Conservation (phyloP, 306 rosid genomes). For the Psophocarpus tetragonolobus region DNA sequence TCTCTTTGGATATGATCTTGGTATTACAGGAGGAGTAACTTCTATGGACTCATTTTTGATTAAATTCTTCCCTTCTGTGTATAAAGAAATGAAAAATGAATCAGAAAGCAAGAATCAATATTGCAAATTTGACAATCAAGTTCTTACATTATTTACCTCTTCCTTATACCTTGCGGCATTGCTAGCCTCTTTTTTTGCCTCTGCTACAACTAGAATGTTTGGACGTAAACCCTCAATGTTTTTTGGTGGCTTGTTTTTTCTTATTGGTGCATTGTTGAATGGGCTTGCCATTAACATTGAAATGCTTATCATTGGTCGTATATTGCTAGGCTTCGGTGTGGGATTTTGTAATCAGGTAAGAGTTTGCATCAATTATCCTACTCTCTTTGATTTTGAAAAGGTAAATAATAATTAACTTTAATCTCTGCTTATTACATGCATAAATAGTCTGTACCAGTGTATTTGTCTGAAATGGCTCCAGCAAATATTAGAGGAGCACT, state of each 20-base stretch:
- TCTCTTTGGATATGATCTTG: constrained; percentile 43
- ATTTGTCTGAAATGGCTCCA: constrained; percentile 42
- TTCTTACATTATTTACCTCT: constrained; percentile 43
- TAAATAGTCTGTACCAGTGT: constrained; percentile 36
- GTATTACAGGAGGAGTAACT: constrained; percentile 37
- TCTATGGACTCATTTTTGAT: constrained; percentile 39
- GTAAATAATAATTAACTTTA: not conserved
- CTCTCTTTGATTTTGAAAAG: not conserved
- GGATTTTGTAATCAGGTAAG: constrained; percentile 39
- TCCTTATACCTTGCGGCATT: constrained; percentile 41
- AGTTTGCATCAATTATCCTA: not conserved
- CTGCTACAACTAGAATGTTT: constrained; percentile 28
- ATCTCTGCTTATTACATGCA: not conserved
- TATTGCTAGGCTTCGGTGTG: constrained; percentile 33
- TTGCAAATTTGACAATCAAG: constrained; percentile 31
- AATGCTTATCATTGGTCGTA: constrained; percentile 38
- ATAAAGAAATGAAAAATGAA: constrained; percentile 25
- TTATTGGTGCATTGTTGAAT: constrained; percentile 36
- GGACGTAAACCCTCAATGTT: constrained; percentile 42
- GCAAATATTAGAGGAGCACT: constrained; percentile 39
- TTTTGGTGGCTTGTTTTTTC: constrained; percentile 38
- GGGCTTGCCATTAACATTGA: constrained; percentile 15
- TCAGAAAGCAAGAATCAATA: not conserved
- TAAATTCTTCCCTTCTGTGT: constrained; percentile 28
- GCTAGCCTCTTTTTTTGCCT: constrained; percentile 41